phyloP scores from a whole-genome alignment of 352 stramenopile species.

The Globisporangium cylindrosporum region DNA sequence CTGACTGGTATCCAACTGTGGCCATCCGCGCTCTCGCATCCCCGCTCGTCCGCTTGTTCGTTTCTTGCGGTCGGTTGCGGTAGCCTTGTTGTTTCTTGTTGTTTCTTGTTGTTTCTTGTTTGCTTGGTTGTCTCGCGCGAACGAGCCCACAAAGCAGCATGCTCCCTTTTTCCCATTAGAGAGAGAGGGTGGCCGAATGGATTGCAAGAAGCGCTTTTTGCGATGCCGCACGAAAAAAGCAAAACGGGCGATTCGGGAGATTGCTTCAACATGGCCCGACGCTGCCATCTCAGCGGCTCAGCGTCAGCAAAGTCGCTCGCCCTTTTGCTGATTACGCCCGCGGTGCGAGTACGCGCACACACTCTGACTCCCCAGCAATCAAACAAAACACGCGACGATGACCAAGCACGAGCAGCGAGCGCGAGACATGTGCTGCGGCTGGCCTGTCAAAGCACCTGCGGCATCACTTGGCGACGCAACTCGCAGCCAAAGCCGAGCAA shows the following conservation, averaged over 20 bases:
- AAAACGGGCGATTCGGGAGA: neutral
- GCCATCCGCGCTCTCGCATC: neutral
- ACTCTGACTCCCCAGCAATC: neutral
- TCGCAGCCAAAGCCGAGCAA: neutral
- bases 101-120: neutral
- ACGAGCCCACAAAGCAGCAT: neutral
- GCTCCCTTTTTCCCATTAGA: neutral
- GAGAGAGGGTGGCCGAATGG: neutral
- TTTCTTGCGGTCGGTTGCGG: neutral
- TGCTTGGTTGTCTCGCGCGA: neutral
- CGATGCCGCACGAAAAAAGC: neutral
- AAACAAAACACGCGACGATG: neutral
- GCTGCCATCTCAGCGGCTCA: neutral
- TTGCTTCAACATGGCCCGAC: neutral
- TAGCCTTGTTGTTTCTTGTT: neutral
- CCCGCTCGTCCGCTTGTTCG: neutral
- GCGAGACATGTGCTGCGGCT: neutral
- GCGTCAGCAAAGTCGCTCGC: neutral
- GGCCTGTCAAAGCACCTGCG: neutral
- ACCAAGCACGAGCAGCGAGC: neutral
- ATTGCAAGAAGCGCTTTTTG: neutral
- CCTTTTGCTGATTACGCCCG: neutral
- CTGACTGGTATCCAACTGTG: neutral
- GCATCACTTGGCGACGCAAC: neutral
- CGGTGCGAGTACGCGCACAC: neutral